Evolutionary conservation across 2,329 filamentous ascomycete genomes (phyloP).

Genomic region (Colletotrichum orchidophilum): DNA sequence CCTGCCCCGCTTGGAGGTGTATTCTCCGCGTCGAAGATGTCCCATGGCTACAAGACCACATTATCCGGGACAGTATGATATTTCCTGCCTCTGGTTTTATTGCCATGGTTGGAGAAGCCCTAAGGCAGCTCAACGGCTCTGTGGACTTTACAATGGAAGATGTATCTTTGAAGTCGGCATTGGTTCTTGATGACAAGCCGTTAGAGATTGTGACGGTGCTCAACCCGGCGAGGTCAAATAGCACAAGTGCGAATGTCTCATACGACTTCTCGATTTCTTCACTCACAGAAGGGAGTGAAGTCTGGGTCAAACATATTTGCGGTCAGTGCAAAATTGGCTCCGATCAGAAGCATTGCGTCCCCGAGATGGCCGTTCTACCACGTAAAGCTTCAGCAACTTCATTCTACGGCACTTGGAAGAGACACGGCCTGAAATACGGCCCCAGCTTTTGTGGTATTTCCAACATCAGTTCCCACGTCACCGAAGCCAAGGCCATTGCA

Average conservation of each 20-base stretch:
- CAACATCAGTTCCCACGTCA: slow-evolving; percentile 12
- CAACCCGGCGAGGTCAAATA: slow-evolving; percentile 38
- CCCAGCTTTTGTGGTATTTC: slow-evolving; percentile 35
- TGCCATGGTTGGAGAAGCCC: slow-evolving; percentile 25
- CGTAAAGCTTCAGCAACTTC: slow-evolving; percentile 35
- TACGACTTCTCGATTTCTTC: slow-evolving; percentile 45
- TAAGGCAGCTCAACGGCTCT: slow-evolving; percentile 12
- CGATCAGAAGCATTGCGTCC: background rate
- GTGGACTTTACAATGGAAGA: slow-evolving; percentile 41
- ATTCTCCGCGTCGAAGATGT: slow-evolving; percentile 23
- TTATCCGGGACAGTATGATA: background rate
- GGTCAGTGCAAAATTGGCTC: slow-evolving; percentile 11
- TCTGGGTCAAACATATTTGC: slow-evolving; percentile 13
- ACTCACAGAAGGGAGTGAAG: slow-evolving; percentile 34
- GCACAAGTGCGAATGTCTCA: slow-evolving; percentile 39
- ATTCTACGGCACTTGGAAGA: slow-evolving; percentile 41
- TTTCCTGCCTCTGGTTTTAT: slow-evolving; percentile 24
- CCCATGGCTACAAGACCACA: slow-evolving; percentile 19
- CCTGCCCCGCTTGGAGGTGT: slow-evolving; percentile 23
- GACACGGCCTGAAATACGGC: slow-evolving; percentile 44
- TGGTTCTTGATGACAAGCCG: slow-evolving; percentile 41
- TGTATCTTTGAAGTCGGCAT: slow-evolving; percentile 41
- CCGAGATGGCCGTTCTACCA: background rate
- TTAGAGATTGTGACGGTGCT: slow-evolving; percentile 46
- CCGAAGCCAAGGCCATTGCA: background rate